Base-by-base conservation (phyloP, 345 rosid species). In the Salix udensis region DNA sequence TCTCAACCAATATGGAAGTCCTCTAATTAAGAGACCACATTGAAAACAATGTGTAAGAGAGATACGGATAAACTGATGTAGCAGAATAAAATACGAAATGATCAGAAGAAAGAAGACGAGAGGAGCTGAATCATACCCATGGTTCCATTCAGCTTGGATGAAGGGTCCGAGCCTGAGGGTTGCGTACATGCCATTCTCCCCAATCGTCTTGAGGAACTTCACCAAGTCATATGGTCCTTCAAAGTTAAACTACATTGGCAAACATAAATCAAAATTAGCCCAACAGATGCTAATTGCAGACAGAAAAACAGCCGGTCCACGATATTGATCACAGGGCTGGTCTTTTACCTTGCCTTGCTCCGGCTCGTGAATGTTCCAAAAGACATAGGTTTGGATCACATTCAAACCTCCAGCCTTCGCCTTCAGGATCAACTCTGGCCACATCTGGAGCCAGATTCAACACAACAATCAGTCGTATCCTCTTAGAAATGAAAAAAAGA, bases 101-200 rank as follows among this genome's bases (percentile, higher is more conserved):
- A 48, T 26, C 7, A 58, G 55, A 72, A 46, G 28, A n/a, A 14
- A 60, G 7, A 68, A 60, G 40, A 40, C 12, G 26, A 5, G 26
- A 5, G 50, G 60, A 74, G 15, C 26, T 48, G 52, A 44, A 67
- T 80, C 70, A 50, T 90, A 96, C 99, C 99, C 99, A 46, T 96
- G 94, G 81, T 86, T 96, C 98, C 98, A 96, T 85, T 96, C 99
- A 74, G 94, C 99, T 75, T 96, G 96, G 72, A 96, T 86, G 84
- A 92, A 96, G 2, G 99, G 98, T 48, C 99, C 99, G 77, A 92
- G 77, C 82, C 98, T 82, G 44, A 96, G 80, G 55, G 84, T 87
- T 53, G 74, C 94, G 74, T 82, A 90, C 95, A 93, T 80, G 2
- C 84, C 85, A 36, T 89, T 78, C 82, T 91, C 91, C 37, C 61